Evolutionary conservation across 2,329 filamentous ascomycete genomes (phyloP).

Genomic region (Shiraia sp.): DNA sequence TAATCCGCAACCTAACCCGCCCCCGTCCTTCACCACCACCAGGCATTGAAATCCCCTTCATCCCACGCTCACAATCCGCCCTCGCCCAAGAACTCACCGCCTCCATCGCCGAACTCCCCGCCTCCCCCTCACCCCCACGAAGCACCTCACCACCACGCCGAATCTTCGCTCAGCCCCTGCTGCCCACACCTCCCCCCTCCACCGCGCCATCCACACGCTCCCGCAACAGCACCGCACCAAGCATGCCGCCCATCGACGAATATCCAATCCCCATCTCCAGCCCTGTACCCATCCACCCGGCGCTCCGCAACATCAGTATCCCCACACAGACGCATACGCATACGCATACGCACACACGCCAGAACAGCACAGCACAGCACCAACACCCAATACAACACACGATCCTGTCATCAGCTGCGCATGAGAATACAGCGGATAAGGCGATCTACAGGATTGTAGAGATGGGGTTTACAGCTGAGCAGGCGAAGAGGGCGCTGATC

Average conservation of each 20-base stretch:
- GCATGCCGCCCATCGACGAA: constrained; percentile 39
- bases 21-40: constrained; percentile 20
- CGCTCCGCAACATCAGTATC: constrained; percentile 11
- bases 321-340: constrained; percentile 13
- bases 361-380: constrained; percentile 10
- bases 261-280: constrained; percentile 22
- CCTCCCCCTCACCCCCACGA: constrained; percentile 17
- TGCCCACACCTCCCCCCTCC: constrained; percentile 36
- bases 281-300: constrained; percentile 17
- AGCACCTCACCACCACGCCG: constrained; percentile 23
- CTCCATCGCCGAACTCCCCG: constrained; percentile 24
- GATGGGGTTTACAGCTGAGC: constrained; percentile 61
- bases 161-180: constrained; percentile 33
- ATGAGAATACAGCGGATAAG: constrained; percentile 58
- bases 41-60: constrained; percentile 32
- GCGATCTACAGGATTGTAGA: constrained; percentile 62
- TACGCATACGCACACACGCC: constrained; percentile 6
- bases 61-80: constrained; percentile 29
- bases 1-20: constrained; percentile 35
- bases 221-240: constrained; percentile 29
- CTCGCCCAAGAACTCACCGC: constrained; percentile 23
- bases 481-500: constrained; percentile 61
- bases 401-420: constrained; percentile 39
- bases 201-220: constrained; percentile 29
- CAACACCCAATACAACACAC: constrained; percentile 40